Conservation (phyloP, 23 red algal genomes). For the Gracilariopsis chorda region DNA sequence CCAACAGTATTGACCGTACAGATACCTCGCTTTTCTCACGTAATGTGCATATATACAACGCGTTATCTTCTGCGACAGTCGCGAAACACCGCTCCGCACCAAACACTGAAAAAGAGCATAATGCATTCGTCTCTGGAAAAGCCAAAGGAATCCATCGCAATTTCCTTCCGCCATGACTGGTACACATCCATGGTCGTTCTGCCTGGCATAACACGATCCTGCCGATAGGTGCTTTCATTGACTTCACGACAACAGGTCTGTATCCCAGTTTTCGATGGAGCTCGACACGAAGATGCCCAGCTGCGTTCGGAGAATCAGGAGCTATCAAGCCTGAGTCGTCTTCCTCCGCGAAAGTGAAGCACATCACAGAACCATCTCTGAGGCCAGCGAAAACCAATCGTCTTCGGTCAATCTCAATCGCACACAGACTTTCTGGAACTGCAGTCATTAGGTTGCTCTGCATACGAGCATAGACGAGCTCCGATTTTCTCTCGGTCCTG, state of each 20-base stretch:
- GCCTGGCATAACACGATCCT: conserved; percentile 30
- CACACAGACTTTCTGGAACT: conserved; percentile 64
- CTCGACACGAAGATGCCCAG: neutral
- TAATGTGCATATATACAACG: conserved; percentile 42
- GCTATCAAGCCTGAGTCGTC: neutral
- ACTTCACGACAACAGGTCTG: conserved; percentile 39
- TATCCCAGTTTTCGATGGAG: conserved; percentile 48
- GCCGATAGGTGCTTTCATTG: conserved; percentile 5
- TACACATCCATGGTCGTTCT: conserved; percentile 63
- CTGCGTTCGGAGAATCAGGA: neutral
- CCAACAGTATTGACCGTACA: conserved; percentile 48
- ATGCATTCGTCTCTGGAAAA: conserved; percentile 52
- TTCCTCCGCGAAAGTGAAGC: neutral
- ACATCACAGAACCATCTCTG: conserved; percentile 34
- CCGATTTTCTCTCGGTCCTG: too few relatives aligned
- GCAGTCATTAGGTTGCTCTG: neutral
- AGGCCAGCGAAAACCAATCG: conserved; percentile 41
- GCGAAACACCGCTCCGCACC: conserved; percentile 58
- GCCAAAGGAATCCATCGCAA: conserved; percentile 46
- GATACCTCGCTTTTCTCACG: conserved; percentile 36
- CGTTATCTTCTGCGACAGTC: conserved; percentile 17
- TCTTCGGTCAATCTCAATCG: conserved; percentile 20
- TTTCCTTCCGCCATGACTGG: conserved; percentile 25
- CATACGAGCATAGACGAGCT: neutral
- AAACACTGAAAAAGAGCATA: conserved; percentile 41